A percentile compares a stretch with the other conserved stretches of the same genome.
These are phyloP conservation scores for Perilla frutescens DNA, from an alignment of 257 asterid genomes.

Conservation along the genomic window DNA sequence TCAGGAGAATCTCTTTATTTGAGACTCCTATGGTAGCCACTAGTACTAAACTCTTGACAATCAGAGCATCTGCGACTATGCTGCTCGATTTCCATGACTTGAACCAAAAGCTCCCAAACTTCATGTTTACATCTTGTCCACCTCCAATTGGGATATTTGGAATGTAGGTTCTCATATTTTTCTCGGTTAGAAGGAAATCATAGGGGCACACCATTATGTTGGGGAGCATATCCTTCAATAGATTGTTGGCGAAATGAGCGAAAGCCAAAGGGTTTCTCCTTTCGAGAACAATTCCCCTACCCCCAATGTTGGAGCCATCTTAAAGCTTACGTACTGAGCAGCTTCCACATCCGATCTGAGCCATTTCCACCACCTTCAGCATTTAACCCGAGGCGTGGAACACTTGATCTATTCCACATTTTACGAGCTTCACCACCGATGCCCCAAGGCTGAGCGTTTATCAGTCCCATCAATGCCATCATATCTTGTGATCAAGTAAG, in stretches of 20 bases:
- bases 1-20: conserved; percentile 80
- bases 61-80: conserved; percentile 42
- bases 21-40: conserved; percentile 71
- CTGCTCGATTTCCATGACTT: conserved; percentile 73
- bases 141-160: conserved; percentile 82
- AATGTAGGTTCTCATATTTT: conserved; percentile 71
- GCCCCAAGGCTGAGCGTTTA: conserved; percentile 96
- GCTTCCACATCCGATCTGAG: conserved; percentile 77
- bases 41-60: conserved; percentile 70
- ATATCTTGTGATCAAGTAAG: conserved; percentile 84
- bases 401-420: conserved; percentile 59
- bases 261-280: conserved; percentile 88
- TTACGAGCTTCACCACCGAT: conserved; percentile 76
- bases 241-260: conserved; percentile 93
- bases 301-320: conserved; percentile 45
- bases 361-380: conserved; percentile 44
- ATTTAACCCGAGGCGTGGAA: conserved; percentile 25
- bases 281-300: conserved; percentile 64
- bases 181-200: conserved; percentile 72
- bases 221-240: conserved; percentile 62
- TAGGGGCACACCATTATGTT: conserved; percentile 90
- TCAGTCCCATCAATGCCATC: conserved; percentile 85
- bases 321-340: conserved; percentile 83
- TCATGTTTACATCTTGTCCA: conserved; percentile 65
- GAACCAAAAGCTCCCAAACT: conserved; percentile 84